Evolutionary conservation across 2,329 filamentous ascomycete species (phyloP), one percentile per base, ranked within the genome.

Genomic region (Aspergillus intermedius): DNA sequence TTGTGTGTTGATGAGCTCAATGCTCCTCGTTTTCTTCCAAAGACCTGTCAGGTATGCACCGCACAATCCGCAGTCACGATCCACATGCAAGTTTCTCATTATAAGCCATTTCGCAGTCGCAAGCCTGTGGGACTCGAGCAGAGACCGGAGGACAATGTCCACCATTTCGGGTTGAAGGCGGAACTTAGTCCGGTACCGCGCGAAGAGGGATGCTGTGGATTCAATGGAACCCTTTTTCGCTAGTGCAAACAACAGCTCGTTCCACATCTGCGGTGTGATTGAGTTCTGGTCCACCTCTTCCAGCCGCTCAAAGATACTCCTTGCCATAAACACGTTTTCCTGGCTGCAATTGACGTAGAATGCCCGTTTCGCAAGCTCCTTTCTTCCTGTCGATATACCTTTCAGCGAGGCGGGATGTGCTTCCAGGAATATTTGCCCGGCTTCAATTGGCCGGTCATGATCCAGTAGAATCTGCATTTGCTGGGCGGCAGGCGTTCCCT

Each of bases 11-110:
- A 70, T 44, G 42, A 69, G 54, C 34, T 68, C 64, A 37, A 67
- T 61, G 30, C 58, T 69, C 15, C 64, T 58, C 4, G 68, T 67
- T 50, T 70, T 73, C 50, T 61, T 67, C 68, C 69, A 72, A 4
- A 72, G 41, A 2, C 63, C 63, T 17, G 57, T 54, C 17, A 73
- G 61, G 50, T 66, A 73, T 12, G 66, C 59, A 25, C 67, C 65
- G 37, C 62, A 66, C 17, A 71, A 44, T 4, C 62, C 62, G 46
- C 67, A 69, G 30, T 63, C 58, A 4, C 54, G 47, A 45, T 72
- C 69, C 45, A 65, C 46, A 37, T 57, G 46, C 34, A 72, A 49
- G 40, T 63, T 60, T 12, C 59, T 53, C 34, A 64, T 62, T 25
- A 72, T 58, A 19, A 73, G 52, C 45, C 50, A 60, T 43, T 69